phyloP scores from a whole-genome alignment of 257 asterid species.

The Rhazya stricta region DNA sequence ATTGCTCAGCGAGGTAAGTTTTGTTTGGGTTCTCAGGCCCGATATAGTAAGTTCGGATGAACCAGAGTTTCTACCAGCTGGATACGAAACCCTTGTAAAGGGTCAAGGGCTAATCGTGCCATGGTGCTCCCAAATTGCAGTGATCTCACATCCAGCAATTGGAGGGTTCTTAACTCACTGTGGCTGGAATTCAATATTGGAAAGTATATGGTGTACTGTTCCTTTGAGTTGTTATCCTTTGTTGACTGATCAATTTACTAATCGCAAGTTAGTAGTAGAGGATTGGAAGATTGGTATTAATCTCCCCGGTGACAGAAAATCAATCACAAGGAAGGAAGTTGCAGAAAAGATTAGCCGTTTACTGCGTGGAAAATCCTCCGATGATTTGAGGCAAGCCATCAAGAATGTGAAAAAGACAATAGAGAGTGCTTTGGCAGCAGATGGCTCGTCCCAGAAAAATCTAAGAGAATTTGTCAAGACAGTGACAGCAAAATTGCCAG shows the following conservation, averaged over 20 bases:
- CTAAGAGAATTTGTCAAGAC: neutral
- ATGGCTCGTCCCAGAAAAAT: slow-evolving; percentile 14
- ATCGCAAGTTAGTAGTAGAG: slow-evolving; percentile 33
- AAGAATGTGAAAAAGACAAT: neutral
- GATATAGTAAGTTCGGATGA: slow-evolving; percentile 34
- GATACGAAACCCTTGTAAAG: slow-evolving; percentile 6
- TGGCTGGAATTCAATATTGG: slow-evolving; percentile 61
- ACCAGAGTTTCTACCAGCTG: neutral
- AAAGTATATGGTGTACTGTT: slow-evolving; percentile 32
- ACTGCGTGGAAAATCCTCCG: slow-evolving; percentile 12
- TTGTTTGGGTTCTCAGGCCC: slow-evolving; percentile 63
- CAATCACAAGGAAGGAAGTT: slow-evolving; percentile 17
- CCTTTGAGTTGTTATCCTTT: slow-evolving; percentile 39
- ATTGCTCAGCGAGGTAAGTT: slow-evolving; percentile 44
- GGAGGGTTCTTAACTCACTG: slow-evolving; percentile 58
- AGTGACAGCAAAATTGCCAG: neutral
- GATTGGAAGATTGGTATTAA: slow-evolving; percentile 33
- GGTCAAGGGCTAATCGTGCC: slow-evolving; percentile 38
- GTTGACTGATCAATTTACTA: slow-evolving; percentile 33
- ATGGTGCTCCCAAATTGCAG: slow-evolving; percentile 43
- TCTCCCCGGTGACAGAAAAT: slow-evolving; percentile 9
- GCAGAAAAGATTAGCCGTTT: slow-evolving; percentile 26
- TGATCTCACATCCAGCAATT: slow-evolving; percentile 36
- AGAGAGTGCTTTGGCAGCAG: neutral
- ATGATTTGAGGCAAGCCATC: neutral